A percentile compares a stretch with the other conserved stretches of the same genome.
Conservation (phyloP, 805 yeast species). For the Spathaspora hagerdaliae region DNA sequence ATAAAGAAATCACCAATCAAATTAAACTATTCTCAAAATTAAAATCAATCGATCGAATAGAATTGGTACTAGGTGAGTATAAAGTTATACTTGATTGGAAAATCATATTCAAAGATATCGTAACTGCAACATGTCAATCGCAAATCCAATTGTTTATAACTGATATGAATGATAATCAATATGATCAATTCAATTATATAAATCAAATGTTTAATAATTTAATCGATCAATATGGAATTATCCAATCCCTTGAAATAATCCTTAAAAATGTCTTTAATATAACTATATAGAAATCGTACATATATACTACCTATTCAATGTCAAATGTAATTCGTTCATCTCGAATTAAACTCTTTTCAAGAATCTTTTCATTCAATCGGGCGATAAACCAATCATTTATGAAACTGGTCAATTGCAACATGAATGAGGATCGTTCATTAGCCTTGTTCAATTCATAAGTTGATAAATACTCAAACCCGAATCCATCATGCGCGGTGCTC, state of each 20-base stretch:
- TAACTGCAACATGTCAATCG: constrained; percentile 22
- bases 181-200: constrained; percentile 6
- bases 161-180: constrained; percentile 3
- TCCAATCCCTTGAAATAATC: constrained; percentile 20
- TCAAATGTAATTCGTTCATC: constrained; percentile 18
- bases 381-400: constrained; percentile 22
- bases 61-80: constrained; percentile 7
- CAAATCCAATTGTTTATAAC: constrained; percentile 9
- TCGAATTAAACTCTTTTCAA: constrained; percentile 4
- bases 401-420: constrained; percentile 20
- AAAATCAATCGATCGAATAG: constrained; percentile 17
- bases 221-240: constrained; percentile 20
- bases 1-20: no score
- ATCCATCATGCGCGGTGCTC: constrained; percentile 9
- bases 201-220: constrained; percentile 17
- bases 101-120: constrained; percentile 15
- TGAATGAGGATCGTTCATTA: constrained; percentile 27
- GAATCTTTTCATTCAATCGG: constrained; percentile 3
- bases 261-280: constrained; percentile 16
- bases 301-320: constrained; percentile 16
- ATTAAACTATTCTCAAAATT: constrained; percentile 14
- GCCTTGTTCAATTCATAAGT: constrained; percentile 29
- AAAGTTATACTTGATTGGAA: constrained; percentile 19
- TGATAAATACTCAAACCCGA: constrained; percentile 25
- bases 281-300: neutral